Base-by-base conservation (phyloP, 768 basidiomycete species). In the Auricularia sp. region DNA sequence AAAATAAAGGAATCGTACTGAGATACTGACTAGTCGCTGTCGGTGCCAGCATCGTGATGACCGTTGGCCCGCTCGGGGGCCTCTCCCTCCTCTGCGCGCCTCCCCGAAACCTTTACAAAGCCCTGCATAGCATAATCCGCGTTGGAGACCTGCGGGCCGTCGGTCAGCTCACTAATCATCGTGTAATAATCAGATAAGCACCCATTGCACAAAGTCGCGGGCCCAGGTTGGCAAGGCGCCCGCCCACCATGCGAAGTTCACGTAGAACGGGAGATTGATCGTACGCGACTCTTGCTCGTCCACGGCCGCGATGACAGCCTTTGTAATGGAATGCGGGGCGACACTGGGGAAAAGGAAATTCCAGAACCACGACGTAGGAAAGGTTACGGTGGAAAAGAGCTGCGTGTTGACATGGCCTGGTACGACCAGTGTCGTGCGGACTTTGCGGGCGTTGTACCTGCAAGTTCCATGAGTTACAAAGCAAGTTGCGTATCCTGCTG, bases 391-490 rank as follows among this genome's bases (percentile, higher is more conserved):
- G 16, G 85, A 81, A 77, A 98, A 98, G 71, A 98, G 81, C 2
- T 82, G 80, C 0, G 95, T 96, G 54, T 80, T 74, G 70, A 93
- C 79, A 72, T 92, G 89, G 1, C 92, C 91, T 0, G 96, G 88
- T 63, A 87, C 80, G 66, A 98, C 75, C 24, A 98, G 80, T 2
- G 93, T 94, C 10, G 94, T 96, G n/a, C 92, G 88, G 74, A 99
- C 85, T 54, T 78, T 74, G 1, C 89, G 90, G 36, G 85, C 80
- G 45, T 83, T 77, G 76, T 93, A 89, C n/a, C 88, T 87, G 67
- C 24, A 68, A 66, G 64, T 64, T 58, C 7, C 16, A 16, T 39
- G 14, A 45, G 65, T 21, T 64, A 18, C 29, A 29, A 29, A 29
- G 29, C 39, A 14, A 7, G 39, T 14, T 42, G 13, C 13, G 8